Percentiles rank a stretch among this genome's conserved stretches.
Conservation (phyloP, 179 eudicot genomes). For the Monotropa hypopitys region DNA sequence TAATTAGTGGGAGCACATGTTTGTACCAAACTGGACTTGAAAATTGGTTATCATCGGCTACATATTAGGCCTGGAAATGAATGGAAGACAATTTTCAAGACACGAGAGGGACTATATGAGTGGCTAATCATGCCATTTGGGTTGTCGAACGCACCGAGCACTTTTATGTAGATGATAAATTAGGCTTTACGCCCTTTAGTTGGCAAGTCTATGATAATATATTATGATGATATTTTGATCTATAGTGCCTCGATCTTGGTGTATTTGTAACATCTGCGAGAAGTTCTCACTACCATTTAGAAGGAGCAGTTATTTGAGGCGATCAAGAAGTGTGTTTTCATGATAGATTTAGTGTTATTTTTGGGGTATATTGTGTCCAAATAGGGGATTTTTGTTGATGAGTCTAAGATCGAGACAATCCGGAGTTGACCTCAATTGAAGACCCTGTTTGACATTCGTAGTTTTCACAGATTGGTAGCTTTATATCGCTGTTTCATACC, state of each 20-base stretch:
- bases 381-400: not conserved
- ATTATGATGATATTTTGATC: not conserved
- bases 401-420: not conserved
- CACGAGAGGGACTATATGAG: not conserved
- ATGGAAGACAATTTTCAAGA: not conserved
- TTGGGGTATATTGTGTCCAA: not conserved
- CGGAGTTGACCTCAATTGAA: not conserved
- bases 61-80: not conserved
- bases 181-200: not conserved
- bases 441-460: not conserved
- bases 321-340: not conserved
- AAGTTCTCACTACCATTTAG: not conserved
- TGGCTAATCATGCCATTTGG: not conserved
- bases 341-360: not conserved
- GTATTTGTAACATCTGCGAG: not conserved
- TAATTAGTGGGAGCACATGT: not conserved
- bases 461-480: not conserved
- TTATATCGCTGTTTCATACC: not conserved
- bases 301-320: not conserved
- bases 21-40: not conserved
- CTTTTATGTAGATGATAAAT: not conserved
- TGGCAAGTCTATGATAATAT: not conserved
- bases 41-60: not conserved
- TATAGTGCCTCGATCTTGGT: not conserved
- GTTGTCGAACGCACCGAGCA: not conserved